Evolutionary conservation across 345 rosid genomes (phyloP).

Genomic region (Hypericum perforatum): DNA sequence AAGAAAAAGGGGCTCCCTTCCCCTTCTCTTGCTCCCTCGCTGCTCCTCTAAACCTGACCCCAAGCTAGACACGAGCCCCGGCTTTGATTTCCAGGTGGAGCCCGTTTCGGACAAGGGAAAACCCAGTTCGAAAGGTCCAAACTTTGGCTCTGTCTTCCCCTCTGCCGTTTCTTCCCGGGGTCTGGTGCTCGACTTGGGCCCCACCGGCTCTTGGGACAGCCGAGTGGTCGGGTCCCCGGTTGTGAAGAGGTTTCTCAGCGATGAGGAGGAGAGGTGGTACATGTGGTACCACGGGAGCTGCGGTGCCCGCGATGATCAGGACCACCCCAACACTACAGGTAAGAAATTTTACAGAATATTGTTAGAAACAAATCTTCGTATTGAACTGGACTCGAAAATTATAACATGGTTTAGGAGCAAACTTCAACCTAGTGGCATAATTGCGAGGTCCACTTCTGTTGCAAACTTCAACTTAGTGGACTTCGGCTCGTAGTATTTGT

Average conservation of each 20-base stretch:
- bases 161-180: conserved; percentile 25
- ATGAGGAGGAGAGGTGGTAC: conserved; percentile 79
- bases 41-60: conserved; percentile 40
- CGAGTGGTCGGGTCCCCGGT: conserved; percentile 75
- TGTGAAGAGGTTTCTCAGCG: conserved; percentile 67
- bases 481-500: too few species aligned
- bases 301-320: conserved; percentile 10
- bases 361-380: too few species aligned
- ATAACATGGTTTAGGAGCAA: too few species aligned
- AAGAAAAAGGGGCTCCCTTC: neutral
- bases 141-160: too few species aligned
- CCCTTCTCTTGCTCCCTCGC: conserved; percentile 23
- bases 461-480: too few species aligned
- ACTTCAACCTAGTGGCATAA: too few species aligned
- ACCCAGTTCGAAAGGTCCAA: too few species aligned
- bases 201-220: conserved; percentile 51
- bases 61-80: conserved; percentile 23
- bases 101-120: neutral
- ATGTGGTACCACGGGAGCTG: conserved; percentile 84
- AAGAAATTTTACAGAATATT: too few species aligned
- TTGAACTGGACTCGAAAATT: too few species aligned
- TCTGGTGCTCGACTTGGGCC: conserved; percentile 51
- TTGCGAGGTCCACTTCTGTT: too few species aligned
- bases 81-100: conserved; percentile 4
- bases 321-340: too few species aligned